A percentile compares a stretch with the other conserved stretches of the same genome.
Conservation (phyloP, 495 filamentous ascomycete species). For the Tetracladium marchalianum region DNA sequence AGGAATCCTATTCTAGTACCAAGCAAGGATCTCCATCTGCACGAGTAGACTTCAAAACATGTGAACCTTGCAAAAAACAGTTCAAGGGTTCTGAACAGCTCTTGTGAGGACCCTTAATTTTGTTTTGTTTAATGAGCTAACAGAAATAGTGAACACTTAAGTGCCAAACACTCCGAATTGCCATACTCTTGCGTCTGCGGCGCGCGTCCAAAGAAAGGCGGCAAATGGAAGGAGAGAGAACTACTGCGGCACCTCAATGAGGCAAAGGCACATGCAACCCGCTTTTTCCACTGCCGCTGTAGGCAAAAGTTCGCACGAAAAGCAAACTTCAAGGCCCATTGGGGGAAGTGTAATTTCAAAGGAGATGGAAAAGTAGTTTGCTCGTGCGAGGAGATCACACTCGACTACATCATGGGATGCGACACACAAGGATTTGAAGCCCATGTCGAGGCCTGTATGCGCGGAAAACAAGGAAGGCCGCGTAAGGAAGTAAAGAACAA, state of each 20-base stretch:
- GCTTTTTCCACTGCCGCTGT: conserved; percentile 3
- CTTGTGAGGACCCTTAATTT: not conserved
- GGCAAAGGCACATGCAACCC: not conserved
- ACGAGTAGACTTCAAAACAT: not conserved
- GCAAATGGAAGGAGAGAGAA: not conserved
- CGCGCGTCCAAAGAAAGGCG: not conserved
- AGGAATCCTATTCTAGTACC: not conserved
- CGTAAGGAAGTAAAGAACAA: conserved; percentile 4
- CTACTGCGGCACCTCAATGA: conserved; percentile 1
- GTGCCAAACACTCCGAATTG: not conserved
- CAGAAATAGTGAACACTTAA: not conserved
- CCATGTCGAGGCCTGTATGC: conserved; percentile 5
- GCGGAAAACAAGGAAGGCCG: conserved; percentile 1
- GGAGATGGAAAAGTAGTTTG: conserved; percentile 1
- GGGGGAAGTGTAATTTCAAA: not conserved
- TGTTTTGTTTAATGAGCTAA: not conserved
- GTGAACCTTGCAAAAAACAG: conserved; percentile 1
- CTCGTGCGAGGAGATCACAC: not conserved
- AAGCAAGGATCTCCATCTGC: not conserved
- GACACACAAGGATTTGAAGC: not conserved
- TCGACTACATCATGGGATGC: not conserved
- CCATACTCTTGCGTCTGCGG: not conserved
- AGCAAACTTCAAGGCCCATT: conserved; percentile 5
- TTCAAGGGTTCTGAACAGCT: conserved; percentile 6
- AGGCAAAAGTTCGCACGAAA: not conserved